Percentiles rank a stretch among this genome's conserved stretches.
Evolutionary conservation across 176 grass and related monocot species (phyloP).

Genomic region (Echinochloa phyllopogon): DNA sequence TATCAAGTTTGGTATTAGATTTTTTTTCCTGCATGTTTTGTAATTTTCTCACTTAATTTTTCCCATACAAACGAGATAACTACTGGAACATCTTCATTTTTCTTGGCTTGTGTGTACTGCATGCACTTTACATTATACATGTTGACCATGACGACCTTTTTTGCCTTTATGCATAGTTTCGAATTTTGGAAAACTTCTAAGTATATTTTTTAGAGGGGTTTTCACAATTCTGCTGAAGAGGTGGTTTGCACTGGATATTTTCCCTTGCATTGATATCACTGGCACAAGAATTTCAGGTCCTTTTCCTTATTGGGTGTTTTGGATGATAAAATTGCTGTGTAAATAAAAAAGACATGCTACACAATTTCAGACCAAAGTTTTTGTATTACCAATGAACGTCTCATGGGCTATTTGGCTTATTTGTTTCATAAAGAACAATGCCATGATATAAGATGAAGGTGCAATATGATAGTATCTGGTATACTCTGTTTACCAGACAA

Average conservation of each 20-base stretch:
- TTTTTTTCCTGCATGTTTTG: background rate
- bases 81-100: slow-evolving; percentile 4
- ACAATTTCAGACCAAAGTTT: background rate
- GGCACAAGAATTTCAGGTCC: background rate
- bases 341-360: background rate
- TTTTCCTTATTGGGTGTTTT: background rate
- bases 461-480: background rate
- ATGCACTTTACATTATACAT: background rate
- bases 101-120: background rate
- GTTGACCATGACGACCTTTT: background rate
- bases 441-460: background rate
- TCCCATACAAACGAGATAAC: background rate
- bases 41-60: background rate
- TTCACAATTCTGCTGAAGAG: no score
- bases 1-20: background rate
- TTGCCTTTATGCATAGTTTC: background rate
- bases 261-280: background rate
- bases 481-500: background rate
- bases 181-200: no score
- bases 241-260: no score
- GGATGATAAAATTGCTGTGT: background rate
- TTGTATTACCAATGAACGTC: background rate
- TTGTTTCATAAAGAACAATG: background rate
- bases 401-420: background rate
- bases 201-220: no score